Percentiles rank a stretch among this genome's conserved stretches.
These are phyloP conservation scores for Chlamydomonas schloesseri DNA, from an alignment of 139 green algal species.

Conservation along the genomic window DNA sequence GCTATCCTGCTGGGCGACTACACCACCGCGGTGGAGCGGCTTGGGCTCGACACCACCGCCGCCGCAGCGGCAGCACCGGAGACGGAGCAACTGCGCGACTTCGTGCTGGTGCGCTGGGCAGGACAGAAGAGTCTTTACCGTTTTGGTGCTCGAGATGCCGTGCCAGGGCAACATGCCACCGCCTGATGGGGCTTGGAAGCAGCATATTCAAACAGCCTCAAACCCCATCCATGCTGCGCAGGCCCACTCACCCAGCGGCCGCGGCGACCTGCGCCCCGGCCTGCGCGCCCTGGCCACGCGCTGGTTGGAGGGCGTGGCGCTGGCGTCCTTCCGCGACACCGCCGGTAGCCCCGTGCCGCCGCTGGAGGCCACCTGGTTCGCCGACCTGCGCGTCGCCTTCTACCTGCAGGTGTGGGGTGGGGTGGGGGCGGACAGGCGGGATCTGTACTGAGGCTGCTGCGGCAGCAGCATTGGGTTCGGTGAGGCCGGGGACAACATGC, in stretches of 20 bases:
- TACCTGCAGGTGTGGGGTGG: constrained; percentile 42
- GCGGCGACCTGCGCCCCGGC: constrained; percentile 45
- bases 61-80: neutral
- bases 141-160: no score
- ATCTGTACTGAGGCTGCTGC: no score
- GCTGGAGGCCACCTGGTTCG: constrained; percentile 48
- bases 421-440: neutral
- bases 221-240: no score
- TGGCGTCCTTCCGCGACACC: constrained; percentile 45
- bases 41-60: constrained; percentile 14
- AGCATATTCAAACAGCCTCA: no score
- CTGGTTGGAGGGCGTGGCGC: constrained; percentile 51
- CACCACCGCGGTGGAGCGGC: constrained; percentile 7
- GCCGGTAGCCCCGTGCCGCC: neutral
- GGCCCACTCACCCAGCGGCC: constrained; percentile 18
- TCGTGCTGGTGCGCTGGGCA: neutral
- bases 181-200: no score
- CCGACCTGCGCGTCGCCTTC: constrained; percentile 17
- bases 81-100: neutral
- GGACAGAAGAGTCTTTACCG: no score
- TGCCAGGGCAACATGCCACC: no score
- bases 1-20: constrained; percentile 53
- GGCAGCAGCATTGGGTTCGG: no score
- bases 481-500: no score
- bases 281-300: constrained; percentile 30